phyloP scores from a whole-genome alignment of 164 flowering plant species.

The Brasenia schreberi region DNA sequence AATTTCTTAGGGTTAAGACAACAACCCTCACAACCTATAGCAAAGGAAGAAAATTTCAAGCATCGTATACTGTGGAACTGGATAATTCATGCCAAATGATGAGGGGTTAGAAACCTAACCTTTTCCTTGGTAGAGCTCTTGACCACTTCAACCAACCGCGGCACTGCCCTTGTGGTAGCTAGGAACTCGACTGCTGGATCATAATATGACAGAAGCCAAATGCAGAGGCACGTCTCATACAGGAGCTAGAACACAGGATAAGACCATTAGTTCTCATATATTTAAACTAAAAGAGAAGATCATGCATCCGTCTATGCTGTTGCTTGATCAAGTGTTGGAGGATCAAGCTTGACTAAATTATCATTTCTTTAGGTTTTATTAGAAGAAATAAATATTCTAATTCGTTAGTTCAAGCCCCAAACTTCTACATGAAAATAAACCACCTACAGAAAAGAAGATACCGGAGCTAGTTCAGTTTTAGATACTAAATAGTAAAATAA shows the following conservation, averaged over 20 bases:
- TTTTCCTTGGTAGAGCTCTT: conserved; percentile 93
- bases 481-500: no score
- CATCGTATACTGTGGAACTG: not conserved
- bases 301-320: no score
- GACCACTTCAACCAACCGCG: conserved; percentile 71
- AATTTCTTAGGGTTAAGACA: conserved; percentile 69
- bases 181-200: conserved; percentile 87
- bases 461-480: no score
- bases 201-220: conserved; percentile 91
- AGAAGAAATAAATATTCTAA: no score
- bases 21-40: conserved; percentile 88
- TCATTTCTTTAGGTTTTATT: no score
- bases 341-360: no score
- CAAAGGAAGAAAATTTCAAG: conserved; percentile 1
- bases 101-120: conserved; percentile 25
- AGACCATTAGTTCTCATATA: no score
- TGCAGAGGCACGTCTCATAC: conserved; percentile 91
- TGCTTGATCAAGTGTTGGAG: no score
- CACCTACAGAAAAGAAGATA: no score
- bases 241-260: conserved; percentile 40
- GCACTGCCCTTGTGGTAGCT: conserved; percentile 74
- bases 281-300: no score
- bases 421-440: no score
- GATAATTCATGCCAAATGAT: not conserved
- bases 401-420: no score